A percentile compares a stretch with the other conserved stretches of the same genome.
Evolutionary conservation across 2,329 filamentous ascomycete genomes (phyloP).

Genomic region (Apiospora arundinis): DNA sequence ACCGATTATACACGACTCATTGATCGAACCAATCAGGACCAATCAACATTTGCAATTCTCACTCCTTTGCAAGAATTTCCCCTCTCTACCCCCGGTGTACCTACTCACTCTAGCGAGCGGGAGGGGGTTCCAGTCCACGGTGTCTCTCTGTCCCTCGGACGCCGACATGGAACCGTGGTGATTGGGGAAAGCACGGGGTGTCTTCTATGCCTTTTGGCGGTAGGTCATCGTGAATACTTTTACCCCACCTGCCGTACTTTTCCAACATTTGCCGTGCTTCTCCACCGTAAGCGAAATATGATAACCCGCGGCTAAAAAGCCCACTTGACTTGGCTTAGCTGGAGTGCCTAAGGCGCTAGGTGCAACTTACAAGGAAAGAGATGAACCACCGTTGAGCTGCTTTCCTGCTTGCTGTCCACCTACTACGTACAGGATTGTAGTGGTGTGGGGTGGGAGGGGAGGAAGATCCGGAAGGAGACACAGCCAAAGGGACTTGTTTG

Average conservation of each 20-base stretch:
- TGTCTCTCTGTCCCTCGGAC: neutral
- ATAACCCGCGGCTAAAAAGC: constrained; percentile 15
- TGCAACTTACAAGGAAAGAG: neutral
- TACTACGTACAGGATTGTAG: too few species aligned
- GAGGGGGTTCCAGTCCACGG: neutral
- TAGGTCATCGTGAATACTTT: constrained; percentile 18
- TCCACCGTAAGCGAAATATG: neutral
- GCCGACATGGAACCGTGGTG: constrained; percentile 6
- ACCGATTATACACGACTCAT: neutral
- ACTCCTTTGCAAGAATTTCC: neutral
- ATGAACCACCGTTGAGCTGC: neutral
- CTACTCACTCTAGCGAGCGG: neutral
- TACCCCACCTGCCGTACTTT: constrained; percentile 13
- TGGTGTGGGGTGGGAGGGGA: neutral
- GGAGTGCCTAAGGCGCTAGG: neutral
- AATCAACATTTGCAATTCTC: too few species aligned
- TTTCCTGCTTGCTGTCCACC: too few species aligned
- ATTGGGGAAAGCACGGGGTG: neutral
- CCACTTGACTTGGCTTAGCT: neutral
- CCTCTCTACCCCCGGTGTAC: neutral
- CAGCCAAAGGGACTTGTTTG: too few species aligned
- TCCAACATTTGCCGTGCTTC: constrained; percentile 6
- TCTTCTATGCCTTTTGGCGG: neutral
- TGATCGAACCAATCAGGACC: neutral
- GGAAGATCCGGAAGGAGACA: too few species aligned